phyloP scores from a whole-genome alignment of 148 eudicot species.

The Diospyros lotus region DNA sequence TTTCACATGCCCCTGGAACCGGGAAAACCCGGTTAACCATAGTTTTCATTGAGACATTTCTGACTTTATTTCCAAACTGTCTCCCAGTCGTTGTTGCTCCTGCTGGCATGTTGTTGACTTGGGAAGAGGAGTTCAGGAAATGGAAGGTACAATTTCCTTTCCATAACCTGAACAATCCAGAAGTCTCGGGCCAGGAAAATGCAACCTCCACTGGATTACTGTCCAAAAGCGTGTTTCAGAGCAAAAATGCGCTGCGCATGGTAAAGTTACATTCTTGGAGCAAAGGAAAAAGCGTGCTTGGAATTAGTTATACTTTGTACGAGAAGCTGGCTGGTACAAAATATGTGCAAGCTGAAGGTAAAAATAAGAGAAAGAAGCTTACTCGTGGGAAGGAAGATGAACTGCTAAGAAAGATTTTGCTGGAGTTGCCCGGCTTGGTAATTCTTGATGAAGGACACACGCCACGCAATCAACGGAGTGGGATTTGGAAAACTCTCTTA shows the following conservation, averaged over 20 bases:
- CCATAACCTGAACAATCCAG: constrained; percentile 38
- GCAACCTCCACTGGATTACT: background rate
- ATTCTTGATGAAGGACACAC: constrained; percentile 79
- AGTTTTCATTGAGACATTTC: constrained; percentile 43
- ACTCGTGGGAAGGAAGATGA: background rate
- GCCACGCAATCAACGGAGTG: constrained; percentile 50
- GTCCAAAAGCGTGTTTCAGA: background rate
- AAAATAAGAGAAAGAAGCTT: background rate
- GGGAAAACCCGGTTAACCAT: constrained; percentile 65
- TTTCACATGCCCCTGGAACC: constrained; percentile 79
- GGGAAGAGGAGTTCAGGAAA: constrained; percentile 55
- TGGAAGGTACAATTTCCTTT: constrained; percentile 49
- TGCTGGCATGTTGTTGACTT: constrained; percentile 50
- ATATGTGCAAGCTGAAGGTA: background rate
- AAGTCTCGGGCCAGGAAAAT: constrained; percentile 36
- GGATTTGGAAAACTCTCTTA: constrained; percentile 39
- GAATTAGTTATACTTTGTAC: constrained; percentile 50
- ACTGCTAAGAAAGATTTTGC: constrained; percentile 24
- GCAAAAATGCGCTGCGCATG: constrained; percentile 16
- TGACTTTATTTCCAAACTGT: constrained; percentile 39
- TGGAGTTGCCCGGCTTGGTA: constrained; percentile 36
- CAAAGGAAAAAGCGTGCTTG: constrained; percentile 38
- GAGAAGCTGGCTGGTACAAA: constrained; percentile 33
- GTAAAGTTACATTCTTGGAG: constrained; percentile 48
- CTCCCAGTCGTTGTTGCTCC: constrained; percentile 63